Evolutionary conservation across 176 grass and related monocot species (phyloP), one percentile per base, ranked within the genome.

Genomic region (Aegilops tauschii): DNA sequence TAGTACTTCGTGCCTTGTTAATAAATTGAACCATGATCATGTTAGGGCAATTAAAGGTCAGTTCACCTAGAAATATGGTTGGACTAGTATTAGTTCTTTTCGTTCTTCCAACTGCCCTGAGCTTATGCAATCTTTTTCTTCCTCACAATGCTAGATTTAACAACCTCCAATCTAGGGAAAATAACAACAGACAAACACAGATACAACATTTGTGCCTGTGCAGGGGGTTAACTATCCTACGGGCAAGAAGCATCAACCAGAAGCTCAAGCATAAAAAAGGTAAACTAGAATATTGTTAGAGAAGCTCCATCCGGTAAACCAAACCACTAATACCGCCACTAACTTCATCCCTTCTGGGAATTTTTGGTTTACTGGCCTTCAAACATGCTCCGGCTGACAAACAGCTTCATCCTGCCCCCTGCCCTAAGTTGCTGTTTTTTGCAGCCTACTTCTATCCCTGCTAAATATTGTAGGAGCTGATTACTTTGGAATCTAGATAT

Each of bases 1-100:
- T 36, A 64, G 61, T 72, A 50, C 54, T 47, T 75, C 6, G 5
- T 42, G 14, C 9, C 20, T 62, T 1, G 5, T 5, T 76, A 42
- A 27, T 69, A 78, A 42, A 69, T 59, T 10, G 2, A 69, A 61
- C n/a, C 62, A 69, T 23, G 35, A 16, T 14, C 64, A 29, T 0
- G 69, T 61, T 70, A 83, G 56, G 45, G 74, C 18, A 83, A 69
- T 83, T 12, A 61, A 44, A 61, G 25, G 49, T 78, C 34, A 18
- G 47, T 27, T 67, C 42, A 66, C 59, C 86, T 29, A 81, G 58
- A 81, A 21, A 59, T 31, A 44, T 30, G 45, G 59, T 77, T 77
- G 8, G 12, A 13, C 47, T 32, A 82, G 13, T 66, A n/a, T 12
- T 65, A 39, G 17, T 76, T 77, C 18, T 34, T 29, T 76, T 40